Evolutionary conservation across 768 basidiomycete species (phyloP), one percentile per base, ranked within the genome.

Genomic region (Hysterangium stoloniferum): DNA sequence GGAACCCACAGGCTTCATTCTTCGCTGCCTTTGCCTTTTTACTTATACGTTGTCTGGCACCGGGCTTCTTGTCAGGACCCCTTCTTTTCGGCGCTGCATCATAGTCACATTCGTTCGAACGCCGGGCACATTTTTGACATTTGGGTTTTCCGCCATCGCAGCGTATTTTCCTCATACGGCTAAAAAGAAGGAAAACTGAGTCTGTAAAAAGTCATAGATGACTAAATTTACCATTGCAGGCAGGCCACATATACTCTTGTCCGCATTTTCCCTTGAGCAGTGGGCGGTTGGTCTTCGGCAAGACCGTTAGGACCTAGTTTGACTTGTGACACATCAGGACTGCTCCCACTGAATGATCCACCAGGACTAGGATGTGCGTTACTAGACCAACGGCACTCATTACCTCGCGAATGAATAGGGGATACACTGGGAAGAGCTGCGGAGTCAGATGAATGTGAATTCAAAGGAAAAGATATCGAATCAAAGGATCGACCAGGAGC

Each of bases 171-270:
- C 86, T 76, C 13, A 72, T 76, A 22, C 87, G 86, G 60, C 86
- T 89, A 56, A 28, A 3, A 15, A 45, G 45, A 29, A 32, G 33
- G 38, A 61, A 36, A n/a, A 53, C 17, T 15, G 40, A 52, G 42
- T 31, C 38, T 50, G 28, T 45, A 40, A 27, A 57, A 52, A 37
- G 52, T 36, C 55, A 7, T 11, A 42, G 33, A 20, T 29, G 48
- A 53, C 34, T 20, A 19, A 32, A 63, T 73, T 27, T 56, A 85
- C 86, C 86, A 88, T 64, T 86, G 85, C 15, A 82, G 24, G 62
- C 86, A 90, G 20, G 86, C 87, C 33, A 88, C 82, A 56, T 79
- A 90, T 20, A 88, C 86, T 29, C 86, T 75, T 17, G 78, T 75
- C 17, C 86, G 74, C 19, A 77, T 80, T 57, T 77, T 86, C n/a